A percentile compares a stretch with the other conserved stretches of the same genome.
Conservation (phyloP, 1,284 basidiomycete species). For the Pascua sp. region DNA sequence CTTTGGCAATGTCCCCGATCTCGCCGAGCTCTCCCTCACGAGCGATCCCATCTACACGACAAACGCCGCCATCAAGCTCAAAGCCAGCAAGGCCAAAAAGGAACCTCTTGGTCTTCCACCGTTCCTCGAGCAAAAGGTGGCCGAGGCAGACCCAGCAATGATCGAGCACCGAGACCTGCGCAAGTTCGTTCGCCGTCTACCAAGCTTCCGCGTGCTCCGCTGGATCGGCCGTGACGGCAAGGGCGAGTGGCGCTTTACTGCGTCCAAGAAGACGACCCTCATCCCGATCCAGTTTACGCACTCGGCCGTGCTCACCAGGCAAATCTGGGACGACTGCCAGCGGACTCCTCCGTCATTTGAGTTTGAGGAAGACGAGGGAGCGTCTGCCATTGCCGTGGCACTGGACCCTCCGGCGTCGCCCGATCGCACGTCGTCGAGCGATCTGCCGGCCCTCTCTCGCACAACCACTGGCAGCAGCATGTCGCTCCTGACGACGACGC, state of each 20-base stretch:
- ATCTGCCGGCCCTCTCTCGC: conserved; percentile 15
- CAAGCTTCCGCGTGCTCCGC: conserved; percentile 18
- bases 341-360: conserved; percentile 7
- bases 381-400: not conserved
- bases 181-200: conserved; percentile 28
- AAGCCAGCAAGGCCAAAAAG: conserved; percentile 7
- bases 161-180: conserved; percentile 31
- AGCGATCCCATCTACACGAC: conserved; percentile 15
- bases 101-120: conserved; percentile 3
- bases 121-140: conserved; percentile 11
- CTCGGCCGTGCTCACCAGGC: conserved; percentile 14
- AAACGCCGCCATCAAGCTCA: conserved; percentile 5
- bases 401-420: conserved; percentile 15
- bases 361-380: conserved; percentile 15
- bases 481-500: conserved; percentile 5
- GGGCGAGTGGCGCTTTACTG: conserved; percentile 27
- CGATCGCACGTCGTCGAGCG: conserved; percentile 6
- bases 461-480: conserved; percentile 14
- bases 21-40: conserved; percentile 20
- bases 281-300: conserved; percentile 24
- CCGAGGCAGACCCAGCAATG: conserved; percentile 17
- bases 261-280: conserved; percentile 18
- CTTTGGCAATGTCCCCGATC: conserved; percentile 16
- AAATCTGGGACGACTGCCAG: conserved; percentile 24
- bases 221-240: conserved; percentile 33